phyloP scores from a whole-genome alignment of 768 basidiomycete species.

The Tylopilus subfusipes region DNA sequence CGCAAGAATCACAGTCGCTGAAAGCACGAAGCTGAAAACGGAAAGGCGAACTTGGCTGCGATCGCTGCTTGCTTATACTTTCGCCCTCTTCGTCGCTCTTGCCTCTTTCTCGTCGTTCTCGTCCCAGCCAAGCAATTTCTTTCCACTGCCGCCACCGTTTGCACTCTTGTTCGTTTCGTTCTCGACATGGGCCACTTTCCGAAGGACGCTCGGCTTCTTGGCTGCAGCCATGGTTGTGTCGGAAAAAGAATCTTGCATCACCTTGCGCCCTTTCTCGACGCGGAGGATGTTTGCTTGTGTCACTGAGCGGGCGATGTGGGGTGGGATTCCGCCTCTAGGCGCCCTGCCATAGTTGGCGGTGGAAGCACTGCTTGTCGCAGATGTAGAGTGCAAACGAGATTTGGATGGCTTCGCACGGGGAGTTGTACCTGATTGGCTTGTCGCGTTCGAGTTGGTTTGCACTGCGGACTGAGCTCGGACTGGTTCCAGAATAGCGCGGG shows the following conservation, averaged over 20 bases:
- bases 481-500: constrained; percentile 1
- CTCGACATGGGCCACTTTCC: not conserved
- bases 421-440: not conserved
- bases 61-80: constrained; percentile 1
- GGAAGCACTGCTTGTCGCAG: not conserved
- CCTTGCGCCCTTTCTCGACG: constrained; percentile 23
- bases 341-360: constrained; percentile 12
- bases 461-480: not conserved
- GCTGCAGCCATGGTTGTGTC: not conserved
- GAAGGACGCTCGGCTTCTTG: constrained; percentile 31
- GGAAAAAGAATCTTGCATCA: constrained; percentile 15
- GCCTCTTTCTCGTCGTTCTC: constrained; percentile 67
- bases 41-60: not conserved
- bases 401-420: constrained; percentile 1
- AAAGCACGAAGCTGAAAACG: constrained; percentile 11
- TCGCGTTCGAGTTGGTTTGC: not conserved
- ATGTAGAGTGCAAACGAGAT: constrained; percentile 1
- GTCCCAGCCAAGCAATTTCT: constrained; percentile 60
- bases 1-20: not conserved
- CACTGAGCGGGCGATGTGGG: constrained; percentile 29
- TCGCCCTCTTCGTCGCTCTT: constrained; percentile 16
- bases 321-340: constrained; percentile 32
- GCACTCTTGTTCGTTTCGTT: not conserved
- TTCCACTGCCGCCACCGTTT: not conserved
- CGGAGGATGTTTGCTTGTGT: constrained; percentile 27